A percentile compares a stretch with the other conserved stretches of the same genome.
Conservation (phyloP, 768 basidiomycete species). For the Lactarius indigo region DNA sequence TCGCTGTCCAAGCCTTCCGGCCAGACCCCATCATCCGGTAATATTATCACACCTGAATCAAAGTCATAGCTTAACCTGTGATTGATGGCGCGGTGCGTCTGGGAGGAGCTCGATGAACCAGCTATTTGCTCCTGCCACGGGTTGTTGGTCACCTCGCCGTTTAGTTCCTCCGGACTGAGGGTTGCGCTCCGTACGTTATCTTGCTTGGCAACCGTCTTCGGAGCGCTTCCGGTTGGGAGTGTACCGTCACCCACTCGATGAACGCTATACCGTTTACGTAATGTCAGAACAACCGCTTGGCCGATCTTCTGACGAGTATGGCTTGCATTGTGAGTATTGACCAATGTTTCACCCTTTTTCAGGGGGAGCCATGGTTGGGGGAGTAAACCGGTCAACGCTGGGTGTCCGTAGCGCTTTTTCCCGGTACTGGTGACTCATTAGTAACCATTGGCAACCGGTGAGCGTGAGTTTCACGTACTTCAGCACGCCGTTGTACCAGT, state of each 20-base stretch:
- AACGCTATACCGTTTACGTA: slow-evolving; percentile 67
- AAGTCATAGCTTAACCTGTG: slow-evolving; percentile 82
- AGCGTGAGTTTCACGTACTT: slow-evolving; percentile 50
- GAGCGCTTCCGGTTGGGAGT: neutral
- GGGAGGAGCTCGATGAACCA: slow-evolving; percentile 31
- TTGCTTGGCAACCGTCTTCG: slow-evolving; percentile 22
- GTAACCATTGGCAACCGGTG: neutral
- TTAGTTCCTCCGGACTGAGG: slow-evolving; percentile 1
- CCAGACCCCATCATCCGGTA: slow-evolving; percentile 67
- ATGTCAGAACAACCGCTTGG: slow-evolving; percentile 76
- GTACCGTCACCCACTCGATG: slow-evolving; percentile 37
- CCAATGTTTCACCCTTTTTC: slow-evolving; percentile 74
- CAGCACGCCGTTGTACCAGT: slow-evolving; percentile 89
- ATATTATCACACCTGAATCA: slow-evolving; percentile 82
- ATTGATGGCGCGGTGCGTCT: slow-evolving; percentile 31
- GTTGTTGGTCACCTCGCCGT: slow-evolving; percentile 34
- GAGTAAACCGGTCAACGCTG: slow-evolving; percentile 88
- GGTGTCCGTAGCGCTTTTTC: slow-evolving; percentile 91
- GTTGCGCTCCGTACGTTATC: slow-evolving; percentile 16
- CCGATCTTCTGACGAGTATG: slow-evolving; percentile 37
- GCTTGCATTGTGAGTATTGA: slow-evolving; percentile 48
- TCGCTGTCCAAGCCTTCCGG: slow-evolving; percentile 43
- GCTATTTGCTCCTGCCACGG: slow-evolving; percentile 60
- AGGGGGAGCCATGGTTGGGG: slow-evolving; percentile 94
- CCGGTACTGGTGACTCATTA: slow-evolving; percentile 60